Conservation (phyloP, 306 rosid species). For the Sicyos baderoa region DNA sequence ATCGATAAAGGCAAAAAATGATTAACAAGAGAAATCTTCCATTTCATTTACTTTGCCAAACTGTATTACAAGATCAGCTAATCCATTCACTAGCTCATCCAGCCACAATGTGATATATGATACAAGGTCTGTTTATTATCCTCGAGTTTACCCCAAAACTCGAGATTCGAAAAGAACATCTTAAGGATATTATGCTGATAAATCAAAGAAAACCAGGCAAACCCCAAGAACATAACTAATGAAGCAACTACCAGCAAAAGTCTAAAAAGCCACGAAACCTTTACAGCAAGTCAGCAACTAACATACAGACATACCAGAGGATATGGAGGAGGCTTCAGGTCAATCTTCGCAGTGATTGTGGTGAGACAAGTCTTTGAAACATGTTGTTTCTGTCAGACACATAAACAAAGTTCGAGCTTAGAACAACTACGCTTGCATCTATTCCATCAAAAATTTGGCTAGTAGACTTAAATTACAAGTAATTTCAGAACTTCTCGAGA, state of each 20-base stretch:
- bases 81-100: not conserved
- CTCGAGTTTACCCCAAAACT: not conserved
- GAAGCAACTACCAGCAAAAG: not conserved
- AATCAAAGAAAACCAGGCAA: not conserved
- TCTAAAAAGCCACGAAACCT: not conserved
- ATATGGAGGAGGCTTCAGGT: conserved; percentile 81
- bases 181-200: not conserved
- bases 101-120: not conserved
- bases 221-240: not conserved
- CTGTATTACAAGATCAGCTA: not conserved
- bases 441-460: not conserved
- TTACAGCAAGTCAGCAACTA: not conserved
- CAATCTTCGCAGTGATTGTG: conserved; percentile 47
- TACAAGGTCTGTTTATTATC: not conserved
- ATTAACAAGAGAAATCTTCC: not conserved
- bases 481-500: not conserved
- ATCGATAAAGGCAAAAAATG: too few species aligned
- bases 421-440: not conserved
- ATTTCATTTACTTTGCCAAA: not conserved
- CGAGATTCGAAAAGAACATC: not conserved
- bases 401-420: not conserved
- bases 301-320: conserved; percentile 41
- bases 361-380: conserved; percentile 26
- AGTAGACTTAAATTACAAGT: not conserved
- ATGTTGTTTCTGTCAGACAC: conserved; percentile 35